phyloP scores from a whole-genome alignment of 305 asterid species.

The Caryopteris hybrid region DNA sequence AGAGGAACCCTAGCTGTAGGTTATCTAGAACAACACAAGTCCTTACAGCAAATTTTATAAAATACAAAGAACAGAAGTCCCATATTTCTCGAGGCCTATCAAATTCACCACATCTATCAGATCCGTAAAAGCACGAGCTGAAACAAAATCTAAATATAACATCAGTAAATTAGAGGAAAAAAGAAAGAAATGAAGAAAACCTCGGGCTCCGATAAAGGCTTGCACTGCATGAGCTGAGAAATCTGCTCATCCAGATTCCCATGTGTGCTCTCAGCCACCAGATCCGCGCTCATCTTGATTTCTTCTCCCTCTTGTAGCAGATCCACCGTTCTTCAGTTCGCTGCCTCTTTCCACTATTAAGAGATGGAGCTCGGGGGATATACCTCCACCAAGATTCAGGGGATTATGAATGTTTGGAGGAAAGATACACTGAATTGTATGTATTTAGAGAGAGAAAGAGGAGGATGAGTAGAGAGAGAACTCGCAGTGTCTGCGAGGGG shows the following conservation, averaged over 20 bases:
- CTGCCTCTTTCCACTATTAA: slow-evolving; percentile 16
- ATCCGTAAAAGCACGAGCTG: slow-evolving; percentile 16
- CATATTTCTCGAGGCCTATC: not conserved
- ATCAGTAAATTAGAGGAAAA: not conserved
- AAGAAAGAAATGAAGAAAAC: slow-evolving; percentile 28
- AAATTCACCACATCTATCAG: slow-evolving; percentile 23
- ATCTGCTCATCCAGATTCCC: slow-evolving; percentile 95
- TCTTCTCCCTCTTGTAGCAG: slow-evolving; percentile 17
- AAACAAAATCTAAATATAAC: not conserved
- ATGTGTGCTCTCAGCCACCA: slow-evolving; percentile 62
- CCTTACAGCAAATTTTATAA: not conserved
- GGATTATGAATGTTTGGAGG: not conserved
- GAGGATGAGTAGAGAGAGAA: slow-evolving; percentile 1
- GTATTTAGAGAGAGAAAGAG: slow-evolving; percentile 16
- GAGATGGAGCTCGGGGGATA: slow-evolving; percentile 12
- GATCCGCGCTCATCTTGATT: slow-evolving; percentile 81
- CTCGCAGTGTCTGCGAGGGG: slow-evolving; percentile 29
- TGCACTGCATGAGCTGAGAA: slow-evolving; percentile 97
- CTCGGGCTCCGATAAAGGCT: slow-evolving; percentile 89
- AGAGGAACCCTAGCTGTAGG: slow-evolving; percentile 15
- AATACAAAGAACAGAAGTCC: not conserved
- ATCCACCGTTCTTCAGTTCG: slow-evolving; percentile 26
- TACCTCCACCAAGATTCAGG: slow-evolving; percentile 22
- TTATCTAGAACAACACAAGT: not conserved
- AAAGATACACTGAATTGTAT: not conserved